phyloP scores from a whole-genome alignment of 768 basidiomycete species.

The Pulveroboletus sp. region DNA sequence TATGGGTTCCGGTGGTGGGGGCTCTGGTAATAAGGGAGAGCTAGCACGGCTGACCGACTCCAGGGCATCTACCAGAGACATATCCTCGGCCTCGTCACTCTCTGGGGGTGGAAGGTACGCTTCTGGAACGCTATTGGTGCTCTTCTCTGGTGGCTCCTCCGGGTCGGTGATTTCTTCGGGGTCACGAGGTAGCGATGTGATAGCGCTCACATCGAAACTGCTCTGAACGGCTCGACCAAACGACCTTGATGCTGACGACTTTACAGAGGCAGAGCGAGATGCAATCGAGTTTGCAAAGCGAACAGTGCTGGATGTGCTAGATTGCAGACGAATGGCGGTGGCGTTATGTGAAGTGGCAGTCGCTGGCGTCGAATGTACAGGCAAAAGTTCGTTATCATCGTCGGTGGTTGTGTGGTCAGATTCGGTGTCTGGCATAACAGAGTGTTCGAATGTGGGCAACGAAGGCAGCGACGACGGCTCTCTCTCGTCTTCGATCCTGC shows the following conservation, averaged over 20 bases:
- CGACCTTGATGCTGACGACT: slow-evolving; percentile 35
- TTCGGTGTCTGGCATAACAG: slow-evolving; percentile 39
- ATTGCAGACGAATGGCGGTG: slow-evolving; percentile 49
- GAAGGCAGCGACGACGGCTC: slow-evolving; percentile 85
- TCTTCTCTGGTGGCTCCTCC: slow-evolving; percentile 38
- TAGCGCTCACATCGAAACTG: slow-evolving; percentile 61
- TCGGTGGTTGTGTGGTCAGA: slow-evolving; percentile 37
- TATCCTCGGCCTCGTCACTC: slow-evolving; percentile 39
- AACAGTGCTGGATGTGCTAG: slow-evolving; percentile 48
- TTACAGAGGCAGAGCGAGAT: slow-evolving; percentile 37
- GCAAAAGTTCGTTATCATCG: slow-evolving; percentile 44
- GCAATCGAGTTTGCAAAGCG: slow-evolving; percentile 54
- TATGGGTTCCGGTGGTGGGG: slow-evolving; percentile 35
- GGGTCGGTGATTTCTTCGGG: slow-evolving; percentile 35
- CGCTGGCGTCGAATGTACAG: slow-evolving; percentile 68
- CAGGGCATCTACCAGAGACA: slow-evolving; percentile 57
- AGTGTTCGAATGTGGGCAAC: slow-evolving; percentile 68
- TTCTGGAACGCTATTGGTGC: slow-evolving; percentile 52
- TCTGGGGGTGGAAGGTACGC: slow-evolving; percentile 50
- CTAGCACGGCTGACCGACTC: slow-evolving; percentile 53
- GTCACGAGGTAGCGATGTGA: slow-evolving; percentile 49
- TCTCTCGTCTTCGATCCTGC: slow-evolving; percentile 73
- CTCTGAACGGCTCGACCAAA: slow-evolving; percentile 34
- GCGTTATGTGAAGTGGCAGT: slow-evolving; percentile 48
- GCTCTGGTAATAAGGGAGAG: slow-evolving; percentile 43